Conservation (phyloP, 2,329 filamentous ascomycete genomes). For the Orbilia ellipsospora region DNA sequence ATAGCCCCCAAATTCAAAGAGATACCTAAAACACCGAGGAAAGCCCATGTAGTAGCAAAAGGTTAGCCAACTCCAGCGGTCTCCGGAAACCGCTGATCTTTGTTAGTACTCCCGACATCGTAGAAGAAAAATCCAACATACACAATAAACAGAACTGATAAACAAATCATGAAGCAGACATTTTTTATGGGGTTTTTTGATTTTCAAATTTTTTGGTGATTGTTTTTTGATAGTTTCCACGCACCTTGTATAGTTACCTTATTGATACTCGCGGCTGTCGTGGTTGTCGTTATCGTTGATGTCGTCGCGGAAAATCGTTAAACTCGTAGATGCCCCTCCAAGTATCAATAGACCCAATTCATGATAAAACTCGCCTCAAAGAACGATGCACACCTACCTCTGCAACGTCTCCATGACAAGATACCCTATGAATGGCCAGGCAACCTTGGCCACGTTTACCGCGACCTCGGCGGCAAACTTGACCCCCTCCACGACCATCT, state of each 20-base stretch:
- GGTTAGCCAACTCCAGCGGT: conserved; percentile 16
- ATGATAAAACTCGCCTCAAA: neutral
- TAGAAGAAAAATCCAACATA: conserved; percentile 1
- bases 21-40: neutral
- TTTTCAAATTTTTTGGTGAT: conserved; percentile 47
- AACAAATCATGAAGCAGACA: conserved; percentile 3
- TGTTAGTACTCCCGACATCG: conserved; percentile 15
- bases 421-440: conserved; percentile 32
- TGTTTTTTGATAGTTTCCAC: conserved; percentile 53
- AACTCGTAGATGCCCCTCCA: neutral
- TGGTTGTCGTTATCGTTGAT: neutral
- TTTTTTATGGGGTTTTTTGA: conserved; percentile 39
- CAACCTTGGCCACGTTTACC: neutral
- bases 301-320: neutral
- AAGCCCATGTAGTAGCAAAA: conserved; percentile 4
- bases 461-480: neutral
- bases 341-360: neutral
- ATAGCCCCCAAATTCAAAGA: no score
- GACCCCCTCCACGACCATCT: conserved; percentile 6
- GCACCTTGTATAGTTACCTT: conserved; percentile 21
- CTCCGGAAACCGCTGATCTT: conserved; percentile 5
- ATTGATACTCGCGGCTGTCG: conserved; percentile 3
- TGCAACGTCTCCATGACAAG: conserved; percentile 44
- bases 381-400: conserved; percentile 7
- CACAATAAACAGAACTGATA: conserved; percentile 7